phyloP scores from a whole-genome alignment of 2,329 filamentous ascomycete genomes.

The Pleoardoris graminearum region DNA sequence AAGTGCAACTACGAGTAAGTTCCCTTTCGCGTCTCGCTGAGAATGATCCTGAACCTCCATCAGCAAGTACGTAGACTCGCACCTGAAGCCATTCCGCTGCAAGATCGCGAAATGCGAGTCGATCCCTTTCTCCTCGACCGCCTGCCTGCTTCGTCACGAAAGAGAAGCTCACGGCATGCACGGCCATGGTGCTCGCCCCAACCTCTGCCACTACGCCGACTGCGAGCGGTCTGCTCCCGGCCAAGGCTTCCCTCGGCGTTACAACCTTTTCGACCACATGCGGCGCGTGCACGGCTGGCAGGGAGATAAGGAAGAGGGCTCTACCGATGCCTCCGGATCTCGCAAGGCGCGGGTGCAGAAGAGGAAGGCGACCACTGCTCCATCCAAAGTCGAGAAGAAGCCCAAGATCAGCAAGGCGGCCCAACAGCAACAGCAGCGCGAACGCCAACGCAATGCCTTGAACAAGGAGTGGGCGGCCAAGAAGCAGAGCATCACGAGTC shows the following conservation, averaged over 20 bases:
- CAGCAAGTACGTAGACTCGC: constrained; percentile 97
- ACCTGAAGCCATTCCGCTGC: constrained; percentile 95
- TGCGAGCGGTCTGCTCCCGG: constrained; percentile 82
- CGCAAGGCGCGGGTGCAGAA: constrained; percentile 38
- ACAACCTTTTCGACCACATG: constrained; percentile 98
- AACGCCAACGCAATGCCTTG: constrained; percentile 36
- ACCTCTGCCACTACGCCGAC: constrained; percentile 82
- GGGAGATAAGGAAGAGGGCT: background rate
- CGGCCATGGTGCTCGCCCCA: constrained; percentile 89
- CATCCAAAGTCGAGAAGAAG: constrained; percentile 1
- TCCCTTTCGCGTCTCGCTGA: constrained; percentile 5
- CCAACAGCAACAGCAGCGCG: constrained; percentile 41
- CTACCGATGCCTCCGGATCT: constrained; percentile 15
- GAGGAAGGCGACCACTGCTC: constrained; percentile 20
- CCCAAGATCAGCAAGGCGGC: constrained; percentile 34
- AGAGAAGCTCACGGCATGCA: constrained; percentile 95
- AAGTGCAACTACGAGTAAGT: constrained; percentile 99
- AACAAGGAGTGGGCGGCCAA: constrained; percentile 38
- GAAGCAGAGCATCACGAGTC: constrained; percentile 42
- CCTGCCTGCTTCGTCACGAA: constrained; percentile 91
- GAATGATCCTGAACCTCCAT: constrained; percentile 23
- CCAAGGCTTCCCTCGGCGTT: constrained; percentile 90
- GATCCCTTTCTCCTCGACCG: constrained; percentile 90
- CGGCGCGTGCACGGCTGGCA: constrained; percentile 76
- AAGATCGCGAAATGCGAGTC: constrained; percentile 82